phyloP scores from a whole-genome alignment of 306 rosid species.

The Pyrus betulifolia region DNA sequence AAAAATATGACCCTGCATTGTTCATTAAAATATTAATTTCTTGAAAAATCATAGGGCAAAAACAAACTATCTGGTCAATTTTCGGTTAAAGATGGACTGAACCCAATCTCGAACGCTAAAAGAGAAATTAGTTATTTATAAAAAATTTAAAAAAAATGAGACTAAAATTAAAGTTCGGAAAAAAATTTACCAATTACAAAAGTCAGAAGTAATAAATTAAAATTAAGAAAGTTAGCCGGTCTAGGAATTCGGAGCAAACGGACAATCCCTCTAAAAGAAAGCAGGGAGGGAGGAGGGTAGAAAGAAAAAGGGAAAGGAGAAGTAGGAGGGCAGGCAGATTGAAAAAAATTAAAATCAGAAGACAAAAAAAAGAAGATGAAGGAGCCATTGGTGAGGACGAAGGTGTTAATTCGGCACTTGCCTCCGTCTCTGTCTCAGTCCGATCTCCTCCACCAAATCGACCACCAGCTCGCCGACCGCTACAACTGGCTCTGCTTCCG shows the following conservation, averaged over 20 bases:
- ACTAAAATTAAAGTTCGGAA: no score
- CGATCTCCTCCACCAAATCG: slow-evolving; percentile 70
- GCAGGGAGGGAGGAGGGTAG: not conserved
- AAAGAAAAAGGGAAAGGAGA: not conserved
- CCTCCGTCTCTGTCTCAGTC: slow-evolving; percentile 84
- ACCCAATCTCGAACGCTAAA: not conserved
- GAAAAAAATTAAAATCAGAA: not conserved
- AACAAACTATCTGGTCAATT: no score
- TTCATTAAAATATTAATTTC: no score
- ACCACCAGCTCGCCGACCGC: slow-evolving; percentile 59
- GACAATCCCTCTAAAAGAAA: no score
- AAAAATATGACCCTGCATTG: no score
- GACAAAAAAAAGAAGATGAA: slow-evolving; percentile 38
- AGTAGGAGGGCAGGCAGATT: not conserved
- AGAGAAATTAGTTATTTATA: no score
- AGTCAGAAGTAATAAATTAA: no score
- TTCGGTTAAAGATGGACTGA: not conserved
- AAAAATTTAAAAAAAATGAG: no score
- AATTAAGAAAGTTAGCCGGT: no score
- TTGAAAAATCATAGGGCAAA: no score
- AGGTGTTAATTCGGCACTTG: slow-evolving; percentile 76
- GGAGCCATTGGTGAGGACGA: slow-evolving; percentile 53
- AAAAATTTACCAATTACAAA: no score
- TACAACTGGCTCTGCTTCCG: slow-evolving; percentile 59
- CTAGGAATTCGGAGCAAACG: no score